These are phyloP conservation scores for Pichia gijzeniarum DNA, from an alignment of 805 yeast species.

Conservation along the genomic window DNA sequence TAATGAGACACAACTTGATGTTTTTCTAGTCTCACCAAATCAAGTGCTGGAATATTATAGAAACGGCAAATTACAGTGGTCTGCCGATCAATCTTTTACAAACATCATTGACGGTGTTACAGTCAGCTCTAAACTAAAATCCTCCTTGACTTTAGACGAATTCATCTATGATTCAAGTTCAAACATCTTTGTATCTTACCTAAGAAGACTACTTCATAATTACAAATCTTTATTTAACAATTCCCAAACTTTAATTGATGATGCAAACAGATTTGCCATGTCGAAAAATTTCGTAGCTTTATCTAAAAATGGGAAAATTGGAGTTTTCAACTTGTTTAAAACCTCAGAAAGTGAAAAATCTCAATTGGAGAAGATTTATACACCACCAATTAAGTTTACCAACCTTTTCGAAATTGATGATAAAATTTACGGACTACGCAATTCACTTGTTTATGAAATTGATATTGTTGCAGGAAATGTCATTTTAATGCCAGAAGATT, in stretches of 20 bases:
- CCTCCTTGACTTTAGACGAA: constrained; percentile 25
- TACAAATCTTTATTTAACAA: constrained; percentile 14
- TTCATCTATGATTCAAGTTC: constrained; percentile 26
- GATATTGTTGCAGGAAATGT: neutral
- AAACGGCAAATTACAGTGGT: constrained; percentile 33
- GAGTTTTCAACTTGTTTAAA: constrained; percentile 39
- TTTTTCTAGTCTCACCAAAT: constrained; percentile 14
- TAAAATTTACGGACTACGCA: neutral
- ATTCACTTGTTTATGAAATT: constrained; percentile 1
- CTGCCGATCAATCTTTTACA: constrained; percentile 38
- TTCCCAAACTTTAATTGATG: constrained; percentile 14
- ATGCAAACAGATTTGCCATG: constrained; percentile 37
- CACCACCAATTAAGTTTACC: constrained; percentile 1
- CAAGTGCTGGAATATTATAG: constrained; percentile 14
- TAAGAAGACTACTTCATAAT: constrained; percentile 29
- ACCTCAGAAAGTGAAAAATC: neutral
- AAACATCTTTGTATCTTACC: constrained; percentile 27
- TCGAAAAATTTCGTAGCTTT: constrained; percentile 37
- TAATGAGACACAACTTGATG: constrained; percentile 9
- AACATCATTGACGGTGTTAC: constrained; percentile 32
- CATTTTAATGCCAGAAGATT: neutral
- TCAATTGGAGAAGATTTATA: constrained; percentile 4
- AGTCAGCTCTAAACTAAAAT: constrained; percentile 19
- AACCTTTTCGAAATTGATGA: constrained; percentile 14
- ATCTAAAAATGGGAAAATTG: constrained; percentile 35